Base-by-base conservation (phyloP, 2,329 filamentous ascomycete species). In the Geosmithia putterillii region DNA sequence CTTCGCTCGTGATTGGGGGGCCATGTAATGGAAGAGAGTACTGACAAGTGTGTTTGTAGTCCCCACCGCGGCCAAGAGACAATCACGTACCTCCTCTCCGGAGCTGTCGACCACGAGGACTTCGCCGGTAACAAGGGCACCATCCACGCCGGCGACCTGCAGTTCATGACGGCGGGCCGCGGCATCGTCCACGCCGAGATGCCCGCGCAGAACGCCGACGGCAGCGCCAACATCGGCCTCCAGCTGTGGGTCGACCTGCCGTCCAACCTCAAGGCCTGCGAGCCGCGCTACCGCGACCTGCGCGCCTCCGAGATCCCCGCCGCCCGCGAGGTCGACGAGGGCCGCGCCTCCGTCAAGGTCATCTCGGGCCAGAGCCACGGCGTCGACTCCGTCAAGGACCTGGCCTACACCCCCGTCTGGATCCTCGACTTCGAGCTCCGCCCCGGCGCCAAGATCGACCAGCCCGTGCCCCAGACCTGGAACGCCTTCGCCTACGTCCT, bases 401-500 rank as follows among this genome's bases (percentile, higher is more conserved):
- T 96, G 38, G 89, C 90, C 14, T 95, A 96, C 63, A 96, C 90
- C 2, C 92, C 92, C 0, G 88, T 96, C n/a, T 96, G 90, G 90
- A 72, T 95, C 48, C 71, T 96, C 38, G 90, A 96, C 58, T 69
- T 95, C 42, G 79, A 76, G 18, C 76, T 96, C 43, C 66, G 78
- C 54, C 88, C 89, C 0, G 90, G 90, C 43, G 88, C 86, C 40
- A 77, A 71, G 46, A 69, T 96, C 50, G 71, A 69, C 19, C 90
- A 96, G 66, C 62, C 75, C 5, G 57, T 96, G 3, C 90, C 90
- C 0, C 65, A 70, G 48, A 82, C 80, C 22, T 96, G 88, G 86
- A 95, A 94, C 60, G 79, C 86, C 2, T 96, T 96, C 56, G 81
- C 82, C 15, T 96, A 95, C 61, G 82, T 79, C 3, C 70, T 96